Evolutionary conservation across 768 basidiomycete genomes (phyloP), one percentile per base, ranked within the genome.

Genomic region (Mycena indigotica): DNA sequence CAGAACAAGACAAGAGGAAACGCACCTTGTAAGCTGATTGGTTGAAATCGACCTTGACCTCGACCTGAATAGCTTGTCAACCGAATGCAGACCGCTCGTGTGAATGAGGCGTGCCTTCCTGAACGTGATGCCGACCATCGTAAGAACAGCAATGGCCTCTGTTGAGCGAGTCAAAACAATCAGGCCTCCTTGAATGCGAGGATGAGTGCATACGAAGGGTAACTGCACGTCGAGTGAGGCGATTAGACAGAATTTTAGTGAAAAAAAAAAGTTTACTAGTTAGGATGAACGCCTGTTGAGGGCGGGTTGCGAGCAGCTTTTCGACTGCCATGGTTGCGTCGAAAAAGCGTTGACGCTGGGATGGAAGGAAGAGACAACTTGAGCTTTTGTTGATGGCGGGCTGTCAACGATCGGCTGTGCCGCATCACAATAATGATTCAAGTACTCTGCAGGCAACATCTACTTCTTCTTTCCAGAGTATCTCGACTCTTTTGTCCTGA

Each of bases 131-230:
- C 73, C 86, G 53, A 93, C 86, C 85, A 93, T 86, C 10, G 81
- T 79, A 48, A 93, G 75, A 29, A 94, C 89, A 6, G 86, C 77
- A 46, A 88, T 73, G 1, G 88, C 91, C 77, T 93, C 91, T 93
- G 68, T 45, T 64, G 26, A 40, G 19, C 50, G 41, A 17, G 54
- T 50, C 48, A 57, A 28, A 28, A 50, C 45, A 39, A 17, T 19
- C 28, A n/a, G n/a, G n/a, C n/a, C 49, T 28, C n/a, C 24, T 15
- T 21, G n/a, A 41, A 24, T 24, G n/a, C n/a, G 21, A 16, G n/a
- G n/a, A n/a, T n/a, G n/a, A 59, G 56, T 48, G 81, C 87, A 78
- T 56, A 89, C 88, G 87, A 65, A 84, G 69, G 58, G 78, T 73
- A 55, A 85, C 86, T 86, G 52, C 17, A 65, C 51, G 58, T 54